These are phyloP conservation scores for Macrophomina tecta DNA, from an alignment of 2,329 filamentous ascomycete genomes.

Conservation along the genomic window DNA sequence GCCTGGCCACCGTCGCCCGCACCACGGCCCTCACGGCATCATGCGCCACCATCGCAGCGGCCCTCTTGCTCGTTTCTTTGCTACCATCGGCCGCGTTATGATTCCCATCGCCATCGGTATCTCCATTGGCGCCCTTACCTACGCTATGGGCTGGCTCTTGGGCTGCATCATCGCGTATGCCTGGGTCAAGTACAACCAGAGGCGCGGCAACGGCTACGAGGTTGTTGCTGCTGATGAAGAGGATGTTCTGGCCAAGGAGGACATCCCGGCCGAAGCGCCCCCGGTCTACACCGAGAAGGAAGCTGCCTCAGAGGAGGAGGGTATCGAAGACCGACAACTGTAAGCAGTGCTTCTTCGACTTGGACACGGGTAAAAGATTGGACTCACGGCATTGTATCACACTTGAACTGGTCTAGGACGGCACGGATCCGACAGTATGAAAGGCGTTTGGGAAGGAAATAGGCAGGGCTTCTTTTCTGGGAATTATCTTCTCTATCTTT, in stretches of 20 bases:
- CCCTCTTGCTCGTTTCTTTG: conserved; percentile 49
- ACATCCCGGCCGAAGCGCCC: conserved; percentile 44
- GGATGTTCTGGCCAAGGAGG: conserved; percentile 35
- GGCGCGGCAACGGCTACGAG: conserved; percentile 37
- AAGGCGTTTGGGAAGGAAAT: conserved; percentile 14
- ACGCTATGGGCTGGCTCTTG: conserved; percentile 70
- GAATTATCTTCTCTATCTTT: neutral
- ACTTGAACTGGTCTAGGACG: conserved; percentile 1
- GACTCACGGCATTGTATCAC: neutral
- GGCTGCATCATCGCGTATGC: conserved; percentile 67
- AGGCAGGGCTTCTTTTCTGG: neutral
- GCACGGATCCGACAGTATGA: conserved; percentile 1
- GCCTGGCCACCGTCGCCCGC: conserved; percentile 33
- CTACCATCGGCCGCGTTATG: conserved; percentile 62
- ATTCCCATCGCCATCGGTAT: conserved; percentile 73
- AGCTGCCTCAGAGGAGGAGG: conserved; percentile 35
- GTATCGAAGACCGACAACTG: conserved; percentile 20
- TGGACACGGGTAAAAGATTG: neutral
- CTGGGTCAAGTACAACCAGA: conserved; percentile 57
- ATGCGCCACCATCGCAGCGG: conserved; percentile 42
- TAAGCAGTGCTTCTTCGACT: neutral
- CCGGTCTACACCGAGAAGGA: conserved; percentile 48
- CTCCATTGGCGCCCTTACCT: conserved; percentile 70
- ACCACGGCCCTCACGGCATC: conserved; percentile 35
- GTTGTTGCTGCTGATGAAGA: conserved; percentile 37